phyloP scores from a whole-genome alignment of 768 basidiomycete genomes.

The Leccinum incarnatum region DNA sequence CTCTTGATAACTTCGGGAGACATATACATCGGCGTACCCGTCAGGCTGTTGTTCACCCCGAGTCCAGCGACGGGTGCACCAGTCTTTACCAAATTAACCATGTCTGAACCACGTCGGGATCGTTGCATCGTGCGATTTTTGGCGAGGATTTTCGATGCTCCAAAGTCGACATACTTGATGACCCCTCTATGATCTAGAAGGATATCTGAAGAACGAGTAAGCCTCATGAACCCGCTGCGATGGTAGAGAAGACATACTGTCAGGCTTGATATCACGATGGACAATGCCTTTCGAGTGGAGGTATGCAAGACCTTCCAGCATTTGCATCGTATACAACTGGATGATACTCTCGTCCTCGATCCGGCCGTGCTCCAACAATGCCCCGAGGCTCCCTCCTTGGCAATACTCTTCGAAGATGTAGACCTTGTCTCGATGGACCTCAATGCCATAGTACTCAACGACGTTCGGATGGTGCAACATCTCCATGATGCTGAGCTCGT shows the following conservation, averaged over 20 bases:
- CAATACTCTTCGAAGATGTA: slow-evolving; percentile 99
- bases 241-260: slow-evolving; percentile 62
- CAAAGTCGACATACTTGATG: slow-evolving; percentile 97
- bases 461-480: slow-evolving; percentile 97
- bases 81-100: slow-evolving; percentile 30
- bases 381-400: slow-evolving; percentile 89
- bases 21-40: slow-evolving; percentile 99
- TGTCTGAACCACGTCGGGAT: slow-evolving; percentile 56
- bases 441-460: slow-evolving; percentile 98
- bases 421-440: slow-evolving; percentile 97
- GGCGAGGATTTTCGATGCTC: slow-evolving; percentile 93
- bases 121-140: slow-evolving; percentile 81
- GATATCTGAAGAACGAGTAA: slow-evolving; percentile 62
- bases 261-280: slow-evolving; percentile 97
- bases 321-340: slow-evolving; percentile 94
- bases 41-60: slow-evolving; percentile 79
- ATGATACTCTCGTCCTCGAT: slow-evolving; percentile 97
- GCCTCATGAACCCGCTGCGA: slow-evolving; percentile 3
- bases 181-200: slow-evolving; percentile 86
- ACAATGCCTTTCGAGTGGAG: slow-evolving; percentile 90
- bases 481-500: slow-evolving; percentile 97
- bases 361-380: slow-evolving; percentile 85
- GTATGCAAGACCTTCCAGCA: slow-evolving; percentile 92
- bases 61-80: slow-evolving; percentile 38
- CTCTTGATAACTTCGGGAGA: slow-evolving; percentile 98